Conservation (phyloP, 2,329 filamentous ascomycete species). For the Fusarium sp. region DNA sequence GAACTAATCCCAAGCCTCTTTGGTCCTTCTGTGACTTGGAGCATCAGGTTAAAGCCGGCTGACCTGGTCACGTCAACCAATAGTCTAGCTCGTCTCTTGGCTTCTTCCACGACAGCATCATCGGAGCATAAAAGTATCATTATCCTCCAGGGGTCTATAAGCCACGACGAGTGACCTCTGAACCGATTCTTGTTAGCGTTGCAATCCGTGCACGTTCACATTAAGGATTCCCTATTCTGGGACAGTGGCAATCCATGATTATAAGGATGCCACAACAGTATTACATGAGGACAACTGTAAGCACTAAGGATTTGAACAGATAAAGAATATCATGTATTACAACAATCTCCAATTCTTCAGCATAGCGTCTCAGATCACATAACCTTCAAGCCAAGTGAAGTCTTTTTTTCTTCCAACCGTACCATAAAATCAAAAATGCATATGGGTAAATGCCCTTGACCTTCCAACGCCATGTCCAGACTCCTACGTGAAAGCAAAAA, state of each 20-base stretch:
- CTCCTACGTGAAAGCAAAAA: constrained; percentile 17
- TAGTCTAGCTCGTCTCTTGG: not conserved
- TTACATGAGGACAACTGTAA: not conserved
- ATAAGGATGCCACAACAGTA: not conserved
- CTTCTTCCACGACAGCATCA: constrained; percentile 2
- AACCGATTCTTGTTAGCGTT: not conserved
- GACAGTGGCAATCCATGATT: not conserved
- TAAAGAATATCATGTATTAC: constrained; percentile 33
- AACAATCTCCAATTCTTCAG: constrained; percentile 15
- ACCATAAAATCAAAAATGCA: constrained; percentile 29
- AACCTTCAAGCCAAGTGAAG: constrained; percentile 22
- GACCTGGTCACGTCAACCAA: constrained; percentile 35
- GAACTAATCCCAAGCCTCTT: constrained; percentile 5
- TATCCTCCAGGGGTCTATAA: not conserved
- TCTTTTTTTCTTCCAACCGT: constrained; percentile 39
- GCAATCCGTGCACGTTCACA: not conserved
- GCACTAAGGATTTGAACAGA: not conserved
- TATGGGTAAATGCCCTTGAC: constrained; percentile 6
- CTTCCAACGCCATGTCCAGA: constrained; percentile 33
- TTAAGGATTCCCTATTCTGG: not conserved
- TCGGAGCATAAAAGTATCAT: constrained; percentile 18
- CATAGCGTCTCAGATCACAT: constrained; percentile 13
- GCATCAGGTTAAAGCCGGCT: constrained; percentile 17
- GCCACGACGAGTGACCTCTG: not conserved
- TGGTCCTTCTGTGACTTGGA: not conserved